Base-by-base conservation (phyloP, 306 rosid species). In the Vigna unguiculata region DNA sequence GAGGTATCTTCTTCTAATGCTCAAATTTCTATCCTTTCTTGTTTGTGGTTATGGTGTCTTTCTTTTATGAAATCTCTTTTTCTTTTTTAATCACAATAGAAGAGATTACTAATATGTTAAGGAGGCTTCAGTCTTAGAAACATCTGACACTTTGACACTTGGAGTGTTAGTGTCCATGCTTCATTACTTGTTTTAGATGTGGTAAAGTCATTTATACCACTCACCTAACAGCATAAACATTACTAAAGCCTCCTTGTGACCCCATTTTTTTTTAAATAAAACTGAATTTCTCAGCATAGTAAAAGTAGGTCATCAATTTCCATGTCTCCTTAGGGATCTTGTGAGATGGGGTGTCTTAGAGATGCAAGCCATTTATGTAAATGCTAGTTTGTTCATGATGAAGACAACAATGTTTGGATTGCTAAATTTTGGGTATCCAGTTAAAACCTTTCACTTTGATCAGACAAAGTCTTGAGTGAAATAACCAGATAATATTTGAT, bases 1-100 rank as follows among this genome's bases (percentile, higher is more conserved):
- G 97, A 94, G 97, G 98, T 93, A 88, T 74, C 36, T 60, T 45
- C 47, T 74, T 82, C 62, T 53, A 69, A 58, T 21, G 11, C 40
- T 82, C 70, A 28, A 46, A 45, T 24, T 63, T 59, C 36, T 74
- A 21, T 80, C 15, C 20, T 75, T 76, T 81, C 76, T 68, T 81
- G 40, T 76, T 52, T 84, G 71, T 60, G 57, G 70, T 76, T 66
- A 40, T 71, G 64, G 47, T 41, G n/a, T 58, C 55, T 69, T 69
- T 34, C 64, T 65, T 59, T 36, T 12, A 67, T 71, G 48, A 60
- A 72, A 43, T 15, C 60, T 69, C 9, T 24, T 12, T 65, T 20
- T 32, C 12, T 5, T 16, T 16, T 30, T 32, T 16, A 15, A 60
- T 15, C 45, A 60, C 45, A 28, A 28, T 59, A 59, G 4, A 4